These are phyloP conservation scores for Neurospora cerealis DNA, from an alignment of 495 filamentous ascomycete genomes.

Conservation along the genomic window DNA sequence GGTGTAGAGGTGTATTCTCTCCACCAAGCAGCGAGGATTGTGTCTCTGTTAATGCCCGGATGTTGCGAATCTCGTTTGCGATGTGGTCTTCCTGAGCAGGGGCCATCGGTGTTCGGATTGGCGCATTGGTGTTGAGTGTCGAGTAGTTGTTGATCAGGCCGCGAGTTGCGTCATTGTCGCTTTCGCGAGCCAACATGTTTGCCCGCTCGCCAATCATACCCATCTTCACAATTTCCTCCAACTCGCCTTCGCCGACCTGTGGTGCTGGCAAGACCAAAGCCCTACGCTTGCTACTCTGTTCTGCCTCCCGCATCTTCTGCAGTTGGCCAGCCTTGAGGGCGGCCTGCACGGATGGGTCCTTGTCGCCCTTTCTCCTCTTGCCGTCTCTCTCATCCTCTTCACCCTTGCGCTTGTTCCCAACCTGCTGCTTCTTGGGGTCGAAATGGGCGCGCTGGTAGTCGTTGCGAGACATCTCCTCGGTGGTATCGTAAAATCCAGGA, in stretches of 20 bases:
- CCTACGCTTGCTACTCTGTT: constrained; percentile 88
- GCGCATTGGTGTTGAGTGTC: constrained; percentile 67
- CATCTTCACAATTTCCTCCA: constrained; percentile 99
- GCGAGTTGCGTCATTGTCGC: constrained; percentile 77
- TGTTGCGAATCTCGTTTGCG: constrained; percentile 93
- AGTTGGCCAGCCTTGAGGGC: constrained; percentile 89
- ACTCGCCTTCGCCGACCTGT: constrained; percentile 83
- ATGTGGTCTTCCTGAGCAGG: constrained; percentile 90
- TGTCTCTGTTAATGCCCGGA: constrained; percentile 83
- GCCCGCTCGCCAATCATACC: constrained; percentile 88
- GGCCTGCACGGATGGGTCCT: constrained; percentile 72
- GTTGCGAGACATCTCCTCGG: constrained; percentile 67
- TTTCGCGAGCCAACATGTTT: constrained; percentile 60
- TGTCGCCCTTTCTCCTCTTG: constrained; percentile 81
- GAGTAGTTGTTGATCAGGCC: constrained; percentile 81
- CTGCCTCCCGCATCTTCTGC: constrained; percentile 92
- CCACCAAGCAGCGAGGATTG: constrained; percentile 92
- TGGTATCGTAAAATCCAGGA: constrained; percentile 88
- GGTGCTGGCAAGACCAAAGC: constrained; percentile 71
- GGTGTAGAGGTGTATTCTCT: constrained; percentile 82
- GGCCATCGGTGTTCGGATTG: constrained; percentile 83
- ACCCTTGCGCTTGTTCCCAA: constrained; percentile 91
- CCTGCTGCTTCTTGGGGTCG: constrained; percentile 87
- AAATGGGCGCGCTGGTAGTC: constrained; percentile 82
- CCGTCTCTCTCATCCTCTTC: constrained; percentile 74